These are phyloP conservation scores for Talaromyces marneffei DNA, from an alignment of 2,329 filamentous ascomycete genomes.

Conservation along the genomic window DNA sequence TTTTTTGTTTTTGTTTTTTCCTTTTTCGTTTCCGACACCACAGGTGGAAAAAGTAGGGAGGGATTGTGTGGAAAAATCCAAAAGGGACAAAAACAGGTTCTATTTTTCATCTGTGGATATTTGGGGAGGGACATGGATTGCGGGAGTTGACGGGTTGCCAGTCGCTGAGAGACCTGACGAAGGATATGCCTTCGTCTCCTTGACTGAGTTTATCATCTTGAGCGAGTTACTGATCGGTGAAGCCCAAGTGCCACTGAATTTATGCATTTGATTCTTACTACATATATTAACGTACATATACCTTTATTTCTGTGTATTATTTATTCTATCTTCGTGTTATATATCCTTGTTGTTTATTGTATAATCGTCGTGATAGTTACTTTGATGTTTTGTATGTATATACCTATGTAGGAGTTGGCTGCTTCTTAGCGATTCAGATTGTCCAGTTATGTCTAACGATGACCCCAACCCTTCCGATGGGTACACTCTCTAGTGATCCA, in stretches of 20 bases:
- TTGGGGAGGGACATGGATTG: neutral
- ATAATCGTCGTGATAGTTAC: neutral
- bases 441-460: neutral
- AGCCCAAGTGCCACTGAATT: neutral
- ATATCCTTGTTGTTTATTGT: neutral
- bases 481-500: neutral
- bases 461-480: neutral
- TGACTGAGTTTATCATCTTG: neutral
- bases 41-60: neutral
- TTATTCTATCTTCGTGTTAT: neutral
- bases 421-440: neutral
- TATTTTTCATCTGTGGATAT: neutral
- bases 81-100: neutral
- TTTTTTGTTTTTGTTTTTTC: no score
- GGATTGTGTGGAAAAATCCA: neutral
- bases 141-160: neutral
- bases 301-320: neutral
- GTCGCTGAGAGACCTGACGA: neutral
- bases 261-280: neutral
- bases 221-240: neutral
- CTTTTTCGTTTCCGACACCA: neutral
- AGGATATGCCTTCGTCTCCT: neutral
- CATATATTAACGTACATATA: constrained; percentile 3
- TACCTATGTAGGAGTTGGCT: neutral
- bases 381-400: neutral